Evolutionary conservation across 495 filamentous ascomycete species (phyloP).

Genomic region (Daldinia vernicosa): DNA sequence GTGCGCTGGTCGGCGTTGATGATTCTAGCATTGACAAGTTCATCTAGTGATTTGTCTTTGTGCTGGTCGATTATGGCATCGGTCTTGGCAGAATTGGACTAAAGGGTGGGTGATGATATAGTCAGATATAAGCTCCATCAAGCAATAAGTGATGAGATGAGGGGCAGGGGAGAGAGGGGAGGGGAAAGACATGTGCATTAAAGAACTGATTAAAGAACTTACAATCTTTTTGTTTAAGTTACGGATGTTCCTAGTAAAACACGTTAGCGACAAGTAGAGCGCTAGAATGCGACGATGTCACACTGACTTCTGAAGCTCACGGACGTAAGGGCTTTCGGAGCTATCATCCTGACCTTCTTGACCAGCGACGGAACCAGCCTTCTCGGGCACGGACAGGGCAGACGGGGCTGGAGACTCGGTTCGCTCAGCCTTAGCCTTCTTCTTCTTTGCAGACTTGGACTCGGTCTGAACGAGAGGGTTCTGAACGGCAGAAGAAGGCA

Average conservation of each 20-base stretch:
- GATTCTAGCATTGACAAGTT: slow-evolving; percentile 81
- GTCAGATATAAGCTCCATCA: slow-evolving; percentile 15
- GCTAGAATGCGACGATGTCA: neutral
- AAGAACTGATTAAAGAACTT: slow-evolving; percentile 57
- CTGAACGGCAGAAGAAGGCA: slow-evolving; percentile 61
- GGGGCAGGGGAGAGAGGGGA: neutral
- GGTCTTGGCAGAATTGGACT: slow-evolving; percentile 82
- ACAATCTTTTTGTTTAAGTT: slow-evolving; percentile 90
- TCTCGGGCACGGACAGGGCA: slow-evolving; percentile 52
- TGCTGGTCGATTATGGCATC: slow-evolving; percentile 81
- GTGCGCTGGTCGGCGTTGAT: slow-evolving; percentile 95
- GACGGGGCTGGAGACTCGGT: slow-evolving; percentile 58
- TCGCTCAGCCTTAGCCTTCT: slow-evolving; percentile 72
- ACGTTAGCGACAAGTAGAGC: slow-evolving; percentile 34
- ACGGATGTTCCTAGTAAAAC: slow-evolving; percentile 74
- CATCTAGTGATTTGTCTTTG: slow-evolving; percentile 77
- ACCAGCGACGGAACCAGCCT: slow-evolving; percentile 49
- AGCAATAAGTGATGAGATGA: neutral
- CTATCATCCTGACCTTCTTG: slow-evolving; percentile 60
- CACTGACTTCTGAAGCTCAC: slow-evolving; percentile 85
- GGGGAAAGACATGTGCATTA: slow-evolving; percentile 1
- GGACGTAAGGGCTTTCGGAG: slow-evolving; percentile 77
- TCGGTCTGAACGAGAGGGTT: slow-evolving; percentile 59
- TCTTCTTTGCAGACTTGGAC: slow-evolving; percentile 74
- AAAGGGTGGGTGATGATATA: slow-evolving; percentile 22